Evolutionary conservation across 371 early-diverging fungal species (phyloP).

Genomic region (Syncephalastrum contaminatum): DNA sequence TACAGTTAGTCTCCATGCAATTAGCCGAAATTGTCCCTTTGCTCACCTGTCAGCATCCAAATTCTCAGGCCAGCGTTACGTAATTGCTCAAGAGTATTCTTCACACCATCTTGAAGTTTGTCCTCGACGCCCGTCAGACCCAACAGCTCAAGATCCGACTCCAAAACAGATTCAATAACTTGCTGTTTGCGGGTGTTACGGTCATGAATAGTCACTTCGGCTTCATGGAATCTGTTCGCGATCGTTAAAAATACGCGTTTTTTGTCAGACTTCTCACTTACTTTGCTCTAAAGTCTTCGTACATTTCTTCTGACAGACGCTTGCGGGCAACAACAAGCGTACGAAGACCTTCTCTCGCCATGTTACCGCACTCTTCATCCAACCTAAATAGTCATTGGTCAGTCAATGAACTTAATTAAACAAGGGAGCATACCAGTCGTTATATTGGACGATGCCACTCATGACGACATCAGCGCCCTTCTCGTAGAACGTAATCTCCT

Average conservation of each 20-base stretch:
- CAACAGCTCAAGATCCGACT: constrained; percentile 90
- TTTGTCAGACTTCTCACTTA: constrained; percentile 10
- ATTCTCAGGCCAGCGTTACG: constrained; percentile 96
- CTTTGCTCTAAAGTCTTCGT: constrained; percentile 63
- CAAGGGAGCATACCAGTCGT: constrained; percentile 78
- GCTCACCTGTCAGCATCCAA: constrained; percentile 96
- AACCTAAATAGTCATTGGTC: constrained; percentile 40
- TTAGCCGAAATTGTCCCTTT: background rate
- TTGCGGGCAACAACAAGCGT: constrained; percentile 97
- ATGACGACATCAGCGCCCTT: constrained; percentile 99
- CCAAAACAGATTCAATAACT: constrained; percentile 71
- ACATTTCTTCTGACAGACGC: constrained; percentile 74
- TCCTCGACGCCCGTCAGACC: constrained; percentile 99
- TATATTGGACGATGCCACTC: constrained; percentile 87
- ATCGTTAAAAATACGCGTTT: too few species aligned
- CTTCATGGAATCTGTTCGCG: constrained; percentile 62
- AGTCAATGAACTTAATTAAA: background rate
- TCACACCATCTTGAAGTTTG: constrained; percentile 96
- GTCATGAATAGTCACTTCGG: constrained; percentile 72
- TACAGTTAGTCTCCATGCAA: too few species aligned
- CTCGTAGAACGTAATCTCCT: constrained; percentile 82
- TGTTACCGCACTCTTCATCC: constrained; percentile 98
- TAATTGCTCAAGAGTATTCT: constrained; percentile 88
- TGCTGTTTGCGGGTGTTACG: constrained; percentile 70
- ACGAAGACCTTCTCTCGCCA: constrained; percentile 99